phyloP scores from a whole-genome alignment of 176 grass and related monocot species.

The Avena atlantica region DNA sequence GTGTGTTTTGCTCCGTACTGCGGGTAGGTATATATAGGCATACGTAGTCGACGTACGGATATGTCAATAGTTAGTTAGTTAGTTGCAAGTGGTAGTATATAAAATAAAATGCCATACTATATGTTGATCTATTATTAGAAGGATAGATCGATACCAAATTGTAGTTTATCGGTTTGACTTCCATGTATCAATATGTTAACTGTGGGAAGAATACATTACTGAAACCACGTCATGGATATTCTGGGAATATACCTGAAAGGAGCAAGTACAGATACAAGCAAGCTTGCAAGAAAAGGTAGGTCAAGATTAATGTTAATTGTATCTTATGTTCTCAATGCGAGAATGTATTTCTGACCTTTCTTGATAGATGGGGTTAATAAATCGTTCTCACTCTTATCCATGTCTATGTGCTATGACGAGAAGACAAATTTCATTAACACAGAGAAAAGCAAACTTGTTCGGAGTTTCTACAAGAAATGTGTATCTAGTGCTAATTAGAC shows the following conservation, averaged over 20 bases:
- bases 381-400: background rate
- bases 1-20: too few relatives aligned
- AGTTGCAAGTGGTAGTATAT: too few relatives aligned
- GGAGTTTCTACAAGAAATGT: too few relatives aligned
- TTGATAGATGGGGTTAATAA: background rate
- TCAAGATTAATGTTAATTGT: background rate
- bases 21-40: background rate
- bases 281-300: background rate
- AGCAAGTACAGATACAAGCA: background rate
- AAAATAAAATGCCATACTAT: too few relatives aligned
- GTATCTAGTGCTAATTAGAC: too few relatives aligned
- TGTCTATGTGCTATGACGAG: too few relatives aligned
- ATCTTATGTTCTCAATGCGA: background rate
- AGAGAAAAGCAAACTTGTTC: too few relatives aligned
- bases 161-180: background rate
- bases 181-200: background rate
- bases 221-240: background rate
- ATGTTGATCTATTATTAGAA: too few relatives aligned
- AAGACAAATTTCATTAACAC: too few relatives aligned
- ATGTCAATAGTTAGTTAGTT: too few relatives aligned
- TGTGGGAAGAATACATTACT: background rate
- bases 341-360: background rate
- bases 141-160: background rate
- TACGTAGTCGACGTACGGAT: too few relatives aligned
- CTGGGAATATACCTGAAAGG: constrained; percentile 5